phyloP scores from a whole-genome alignment of 225 moss, liverwort and hornwort species.

The Asterella californica region DNA sequence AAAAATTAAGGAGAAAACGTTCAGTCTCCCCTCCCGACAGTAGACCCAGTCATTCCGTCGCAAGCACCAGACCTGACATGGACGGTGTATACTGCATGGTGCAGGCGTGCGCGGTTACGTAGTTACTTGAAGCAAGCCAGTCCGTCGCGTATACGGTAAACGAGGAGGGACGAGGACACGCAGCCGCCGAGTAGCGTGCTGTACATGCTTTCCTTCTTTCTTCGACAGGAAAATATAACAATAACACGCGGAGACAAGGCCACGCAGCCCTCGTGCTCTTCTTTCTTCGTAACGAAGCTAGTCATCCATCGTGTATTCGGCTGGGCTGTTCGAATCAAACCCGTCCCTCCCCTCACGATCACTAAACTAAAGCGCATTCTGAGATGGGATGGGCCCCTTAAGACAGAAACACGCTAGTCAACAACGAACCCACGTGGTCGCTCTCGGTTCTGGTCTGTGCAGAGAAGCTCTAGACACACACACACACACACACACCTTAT shows the following conservation, averaged over 20 bases:
- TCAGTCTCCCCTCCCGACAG: too few relatives aligned
- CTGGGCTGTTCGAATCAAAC: neutral
- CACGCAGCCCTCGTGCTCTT: neutral
- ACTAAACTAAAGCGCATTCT: neutral
- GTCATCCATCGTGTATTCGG: neutral
- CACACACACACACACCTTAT: too few relatives aligned
- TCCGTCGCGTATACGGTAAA: too few relatives aligned
- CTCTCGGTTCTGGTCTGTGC: neutral
- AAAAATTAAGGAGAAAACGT: too few relatives aligned
- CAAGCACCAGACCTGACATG: too few relatives aligned
- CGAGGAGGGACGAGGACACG: neutral
- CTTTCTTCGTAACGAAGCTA: neutral
- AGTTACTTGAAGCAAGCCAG: neutral
- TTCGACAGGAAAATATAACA: too few relatives aligned
- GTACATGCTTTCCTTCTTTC: neutral
- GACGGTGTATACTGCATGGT: too few relatives aligned
- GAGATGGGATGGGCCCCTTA: neutral
- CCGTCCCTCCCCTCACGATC: too few relatives aligned
- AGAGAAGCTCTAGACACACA: neutral
- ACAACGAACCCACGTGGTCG: neutral
- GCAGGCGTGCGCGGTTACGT: neutral
- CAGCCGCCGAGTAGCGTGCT: neutral
- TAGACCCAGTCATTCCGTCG: too few relatives aligned
- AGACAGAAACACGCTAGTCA: neutral
- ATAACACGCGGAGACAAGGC: neutral